Conservation (phyloP, 805 yeast genomes). For the Sugiyamaella marilandica region DNA sequence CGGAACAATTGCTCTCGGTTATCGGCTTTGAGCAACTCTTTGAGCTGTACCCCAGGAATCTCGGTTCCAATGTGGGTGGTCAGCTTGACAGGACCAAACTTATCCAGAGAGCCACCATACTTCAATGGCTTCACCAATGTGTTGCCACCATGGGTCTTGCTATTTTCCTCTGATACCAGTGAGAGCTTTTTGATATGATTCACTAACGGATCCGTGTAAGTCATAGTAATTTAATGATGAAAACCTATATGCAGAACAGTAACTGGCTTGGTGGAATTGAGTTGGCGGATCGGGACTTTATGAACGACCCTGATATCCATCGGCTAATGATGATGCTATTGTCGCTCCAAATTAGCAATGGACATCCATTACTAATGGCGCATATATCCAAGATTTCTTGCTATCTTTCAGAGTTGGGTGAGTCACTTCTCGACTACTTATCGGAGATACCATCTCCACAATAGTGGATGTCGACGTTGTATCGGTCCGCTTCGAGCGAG, state of each 20-base stretch:
- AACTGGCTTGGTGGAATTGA: background rate
- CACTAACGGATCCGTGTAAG: background rate
- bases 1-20: background rate
- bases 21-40: conserved; percentile 30
- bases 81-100: conserved; percentile 10
- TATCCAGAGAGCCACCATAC: conserved; percentile 26
- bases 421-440: too few relatives aligned
- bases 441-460: too few relatives aligned
- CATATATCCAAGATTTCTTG: too few relatives aligned
- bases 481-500: too few relatives aligned
- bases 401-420: too few relatives aligned
- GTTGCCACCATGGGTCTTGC: conserved; percentile 1
- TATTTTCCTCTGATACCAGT: background rate
- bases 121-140: conserved; percentile 17
- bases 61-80: conserved; percentile 11
- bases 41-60: conserved; percentile 22
- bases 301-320: background rate
- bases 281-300: background rate
- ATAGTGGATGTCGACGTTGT: too few relatives aligned
- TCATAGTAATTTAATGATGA: background rate
- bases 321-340: background rate
- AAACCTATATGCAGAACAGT: too few relatives aligned
- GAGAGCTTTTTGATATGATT: background rate
- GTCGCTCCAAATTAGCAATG: background rate
- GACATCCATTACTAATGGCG: too few relatives aligned